Base-by-base conservation (phyloP, 805 yeast genomes). In the Yamadazyma philogaea region DNA sequence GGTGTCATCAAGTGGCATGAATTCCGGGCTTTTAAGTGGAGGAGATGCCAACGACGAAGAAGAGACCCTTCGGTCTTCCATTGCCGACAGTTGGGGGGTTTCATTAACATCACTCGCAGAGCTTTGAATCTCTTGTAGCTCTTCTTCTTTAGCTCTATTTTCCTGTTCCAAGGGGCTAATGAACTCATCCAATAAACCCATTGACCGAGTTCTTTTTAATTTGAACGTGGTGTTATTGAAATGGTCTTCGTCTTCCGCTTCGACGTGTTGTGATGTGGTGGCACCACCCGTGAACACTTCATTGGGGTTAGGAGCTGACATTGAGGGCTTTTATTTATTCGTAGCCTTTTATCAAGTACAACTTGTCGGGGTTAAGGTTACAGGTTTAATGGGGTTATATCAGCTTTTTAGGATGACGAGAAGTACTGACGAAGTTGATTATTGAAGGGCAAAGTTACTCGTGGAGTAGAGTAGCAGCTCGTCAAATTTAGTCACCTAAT, bases 1-100 rank as follows among this genome's bases (percentile, higher is more conserved):
- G 24, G 80, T 78, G 63, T 90, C 97, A 63, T 90, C 97, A 53
- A 84, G 93, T n/a, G 85, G 83, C 19, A 68, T 53, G 32, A 71
- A 54, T 28, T 66, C 72, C 4, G 67, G 69, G 27, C 61, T 53
- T 12, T 52, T 51, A 34, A 51, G 42, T 5, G 45, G 21, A 17
- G 48, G n/a, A n/a, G 51, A 37, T 33, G 20, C 31, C 31, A 32
- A 34, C 15, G 34, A 28, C 3, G 20, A 16, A 15, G 31, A 38
- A 12, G 31, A 16, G 3, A 34, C 6, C 19, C 30, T 27, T 14
- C 11, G 24, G 6, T 14, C 20, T 53, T 47, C 37, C 32, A 19
- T 15, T 35, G 19, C 18, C 19, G 37, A 12, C 22, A 4, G 14
- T 31, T 31, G 11, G 12, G 26, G 19, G 27, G 28, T 24, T 17